A percentile compares a stretch with the other conserved stretches of the same genome.
These are phyloP conservation scores for Knufia petricola DNA, from an alignment of 2,329 filamentous ascomycete species.

Conservation along the genomic window DNA sequence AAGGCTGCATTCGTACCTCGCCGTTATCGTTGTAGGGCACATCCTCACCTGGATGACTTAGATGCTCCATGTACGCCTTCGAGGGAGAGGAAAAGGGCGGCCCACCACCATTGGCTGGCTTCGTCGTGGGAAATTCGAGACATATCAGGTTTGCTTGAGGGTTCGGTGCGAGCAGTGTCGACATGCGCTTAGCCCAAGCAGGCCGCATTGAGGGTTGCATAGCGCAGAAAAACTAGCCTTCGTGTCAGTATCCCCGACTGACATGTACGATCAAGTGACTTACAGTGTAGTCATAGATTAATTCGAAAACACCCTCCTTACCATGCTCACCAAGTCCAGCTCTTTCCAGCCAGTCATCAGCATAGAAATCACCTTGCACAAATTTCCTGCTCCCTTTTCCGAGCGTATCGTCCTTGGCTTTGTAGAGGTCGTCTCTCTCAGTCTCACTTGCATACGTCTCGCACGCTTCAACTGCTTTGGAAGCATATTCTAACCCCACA, in stretches of 20 bases:
- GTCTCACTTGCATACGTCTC: constrained; percentile 27
- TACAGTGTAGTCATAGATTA: constrained; percentile 56
- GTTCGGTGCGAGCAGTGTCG: constrained; percentile 42
- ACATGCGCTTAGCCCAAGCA: constrained; percentile 48
- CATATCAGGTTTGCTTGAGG: constrained; percentile 46
- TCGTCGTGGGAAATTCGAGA: constrained; percentile 70
- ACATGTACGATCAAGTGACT: constrained; percentile 19
- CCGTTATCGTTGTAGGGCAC: constrained; percentile 52
- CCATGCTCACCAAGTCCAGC: constrained; percentile 23
- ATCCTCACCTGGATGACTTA: constrained; percentile 59
- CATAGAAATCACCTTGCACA: constrained; percentile 38
- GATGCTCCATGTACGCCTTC: constrained; percentile 61
- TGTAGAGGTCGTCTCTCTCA: constrained; percentile 26
- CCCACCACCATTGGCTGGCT: constrained; percentile 54
- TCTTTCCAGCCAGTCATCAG: constrained; percentile 32
- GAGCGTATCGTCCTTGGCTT: constrained; percentile 27
- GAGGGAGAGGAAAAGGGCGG: constrained; percentile 65
- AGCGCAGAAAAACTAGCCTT: constrained; percentile 50
- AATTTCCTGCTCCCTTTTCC: constrained; percentile 34
- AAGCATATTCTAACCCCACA: constrained; percentile 61
- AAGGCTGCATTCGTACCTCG: constrained; percentile 39
- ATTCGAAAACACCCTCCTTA: constrained; percentile 30
- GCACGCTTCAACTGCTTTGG: constrained; percentile 36
- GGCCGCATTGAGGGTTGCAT: constrained; percentile 47
- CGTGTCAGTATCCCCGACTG: background rate